Evolutionary conservation across 164 flowering plant genomes (phyloP), one percentile per base, ranked within the genome.

Genomic region (Liquidambar formosana): DNA sequence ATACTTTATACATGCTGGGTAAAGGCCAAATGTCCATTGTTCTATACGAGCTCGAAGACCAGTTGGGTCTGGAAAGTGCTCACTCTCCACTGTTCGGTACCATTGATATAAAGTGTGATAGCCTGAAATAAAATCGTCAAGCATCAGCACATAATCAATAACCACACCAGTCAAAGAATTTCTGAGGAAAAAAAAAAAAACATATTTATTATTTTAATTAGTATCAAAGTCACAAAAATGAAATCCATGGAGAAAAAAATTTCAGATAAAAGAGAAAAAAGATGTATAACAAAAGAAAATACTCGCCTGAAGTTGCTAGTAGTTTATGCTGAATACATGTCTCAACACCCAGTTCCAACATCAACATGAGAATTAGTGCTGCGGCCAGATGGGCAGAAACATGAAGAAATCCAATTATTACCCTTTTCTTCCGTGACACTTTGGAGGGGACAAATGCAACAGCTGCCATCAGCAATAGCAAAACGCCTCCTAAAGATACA

Each of bases 1-100:
- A 78, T 96, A 96, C 80, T 96, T 96, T 68, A 96, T 92, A 76
- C 99, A 96, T 33, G 99, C 99, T 59, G 99, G 99, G 78, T 96
- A 96, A 68, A 96, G 90, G 63, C 99, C 98, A 79, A 90, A 90
- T 23, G 98, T 92, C 99, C 99, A 96, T 68, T 96, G 89, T 64
- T 96, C 97, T 23, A 96, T 85, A 67, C 99, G 95, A 72, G 84
- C 79, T 63, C 98, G 89, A 73, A 96, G 98, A 45, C 97, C 99
- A 47, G 93, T 93, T 65, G 98, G 99, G 76, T 96, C 99, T 14
- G 99, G 99, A 76, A 96, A 96, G 76, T 93, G 96, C 78, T 96
- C 91, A 33, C 86, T 89, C 76, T 96, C 98, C 61, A 88, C 92
- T 8, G 86, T 66, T 41, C 87, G 88, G 78, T 93, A 96, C 99